These are phyloP conservation scores for Dissophora ornata DNA, from an alignment of 192 early-diverging fungal genomes.

Conservation along the genomic window DNA sequence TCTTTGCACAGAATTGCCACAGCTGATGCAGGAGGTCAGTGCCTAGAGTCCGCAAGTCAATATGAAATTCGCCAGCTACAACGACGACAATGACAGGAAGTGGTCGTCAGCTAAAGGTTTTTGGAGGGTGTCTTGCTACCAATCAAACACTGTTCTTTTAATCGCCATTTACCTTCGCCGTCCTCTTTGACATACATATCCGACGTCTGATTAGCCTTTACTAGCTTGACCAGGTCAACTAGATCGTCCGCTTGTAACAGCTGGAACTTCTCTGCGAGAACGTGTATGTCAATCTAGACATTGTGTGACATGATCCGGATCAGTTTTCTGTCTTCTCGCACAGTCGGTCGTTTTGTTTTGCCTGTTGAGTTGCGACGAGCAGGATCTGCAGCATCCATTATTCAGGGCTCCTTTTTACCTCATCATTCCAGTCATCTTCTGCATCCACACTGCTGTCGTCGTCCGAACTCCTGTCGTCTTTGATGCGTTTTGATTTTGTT, in stretches of 20 bases:
- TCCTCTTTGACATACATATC: conserved; percentile 60
- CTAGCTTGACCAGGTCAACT: conserved; percentile 47
- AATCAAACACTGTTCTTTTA: no score
- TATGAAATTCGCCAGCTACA: conserved; percentile 54
- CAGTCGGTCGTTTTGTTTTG: no score
- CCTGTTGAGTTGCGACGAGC: no score
- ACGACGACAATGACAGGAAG: not conserved
- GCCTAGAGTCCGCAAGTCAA: conserved; percentile 53
- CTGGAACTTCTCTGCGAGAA: conserved; percentile 54
- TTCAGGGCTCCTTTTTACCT: no score
- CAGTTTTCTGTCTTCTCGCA: no score
- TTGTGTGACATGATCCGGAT: no score
- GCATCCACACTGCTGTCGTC: conserved; percentile 26
- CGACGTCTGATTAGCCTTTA: conserved; percentile 49
- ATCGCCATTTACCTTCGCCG: conserved; percentile 58
- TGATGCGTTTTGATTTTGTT: conserved; percentile 30
- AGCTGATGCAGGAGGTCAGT: conserved; percentile 44
- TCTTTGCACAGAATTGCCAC: conserved; percentile 54
- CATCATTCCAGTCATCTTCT: conserved; percentile 22
- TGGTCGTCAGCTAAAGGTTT: not conserved
- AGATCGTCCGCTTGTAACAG: conserved; percentile 50
- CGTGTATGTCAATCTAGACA: conserved; percentile 44
- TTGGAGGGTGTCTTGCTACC: no score
- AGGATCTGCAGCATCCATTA: no score
- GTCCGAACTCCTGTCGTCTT: conserved; percentile 39